Evolutionary conservation across 2,329 filamentous ascomycete species (phyloP), one percentile per base, ranked within the genome.

Genomic region (Leptographium radiaticola): DNA sequence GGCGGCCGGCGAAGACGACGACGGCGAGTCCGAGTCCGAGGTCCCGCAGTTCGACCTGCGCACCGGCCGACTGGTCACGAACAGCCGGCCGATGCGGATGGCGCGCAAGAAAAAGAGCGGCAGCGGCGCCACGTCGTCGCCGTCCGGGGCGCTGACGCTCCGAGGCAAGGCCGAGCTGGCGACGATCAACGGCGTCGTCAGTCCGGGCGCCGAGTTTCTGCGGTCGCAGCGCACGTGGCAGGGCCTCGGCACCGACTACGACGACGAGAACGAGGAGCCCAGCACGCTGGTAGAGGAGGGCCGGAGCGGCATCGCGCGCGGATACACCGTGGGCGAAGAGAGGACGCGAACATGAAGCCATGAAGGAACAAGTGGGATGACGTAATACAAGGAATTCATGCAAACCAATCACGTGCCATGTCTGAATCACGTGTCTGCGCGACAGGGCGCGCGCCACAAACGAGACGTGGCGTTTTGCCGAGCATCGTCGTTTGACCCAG

Each of bases 161-260:
- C 68, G 53, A 56, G 67, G 66, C 6, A 83, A 81, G 53, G 82
- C 84, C 3, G 86, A 95, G 59, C 61, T 97, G 18, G 85, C 88
- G 0, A 83, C 83, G 47, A 81, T 97, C 60, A 91, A 90, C 51
- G 89, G 89, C 8, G 80, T 91, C 0, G 75, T 86, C n/a, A 97
- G 91, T 47, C 93, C 93, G 0, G 93, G 89, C 0, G 93, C 93
- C 0, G 88, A 96, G 66, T 97, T 80, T 61, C 70, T 98, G 58
- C 79, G 84, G 36, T 86, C 84, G 4, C 80, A 90, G 62, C 73
- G 93, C 54, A 95, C 88, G 5, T 98, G 93, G 93, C 86, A 86
- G 63, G 93, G 93, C 0, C 70, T 98, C 30, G 93, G 93, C 0
- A 95, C 81, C 57, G 93, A 98, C 65, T 94, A 36, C 15, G 47